Percentiles rank a stretch among this genome's conserved stretches.
Evolutionary conservation across 129 eudicot species (phyloP).

Genomic region (carrot (Daucus carota)): DH1_v3.0 NC_030386.2:20722001-20722500

Average conservation of each 20-base stretch:
- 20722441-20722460: no score
- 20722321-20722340: neutral
- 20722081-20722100: constrained; percentile 17
- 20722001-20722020: constrained; percentile 7
- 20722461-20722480: no score
- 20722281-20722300: constrained; percentile 1
- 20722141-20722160: constrained; percentile 7
- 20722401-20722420: no score
- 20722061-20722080: neutral
- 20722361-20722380: neutral
- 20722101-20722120: constrained; percentile 22
- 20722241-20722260: neutral
- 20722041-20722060: constrained; percentile 9
- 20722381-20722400: neutral
- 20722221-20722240: neutral
- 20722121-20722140: neutral
- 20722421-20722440: no score
- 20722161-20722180: constrained; percentile 10
- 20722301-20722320: neutral
- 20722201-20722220: neutral
- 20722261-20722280: neutral
- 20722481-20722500: no score
- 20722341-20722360: neutral
- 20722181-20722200: constrained; percentile 14
- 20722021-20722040: constrained; percentile 24